A percentile compares a stretch with the other conserved stretches of the same genome.
These are phyloP conservation scores for Miscanthus lutarioriparius DNA, from an alignment of 176 grass and related monocot species.

Conservation along the genomic window DNA sequence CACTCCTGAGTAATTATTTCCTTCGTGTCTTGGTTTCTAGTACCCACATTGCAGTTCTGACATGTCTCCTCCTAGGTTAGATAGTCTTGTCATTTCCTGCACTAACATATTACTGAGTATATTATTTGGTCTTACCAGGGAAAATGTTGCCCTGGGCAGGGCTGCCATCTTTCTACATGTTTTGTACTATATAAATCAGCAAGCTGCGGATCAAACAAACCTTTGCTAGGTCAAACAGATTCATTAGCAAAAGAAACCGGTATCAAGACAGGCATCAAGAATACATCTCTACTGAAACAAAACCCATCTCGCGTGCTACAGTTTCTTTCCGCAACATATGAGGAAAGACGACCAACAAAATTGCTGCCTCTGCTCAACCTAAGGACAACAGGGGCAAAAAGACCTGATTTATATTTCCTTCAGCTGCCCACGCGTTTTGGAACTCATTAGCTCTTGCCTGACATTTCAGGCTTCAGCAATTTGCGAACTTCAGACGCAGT, in stretches of 20 bases:
- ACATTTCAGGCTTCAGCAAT: constrained; percentile 61
- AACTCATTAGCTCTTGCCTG: constrained; percentile 35
- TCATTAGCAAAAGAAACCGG: background rate
- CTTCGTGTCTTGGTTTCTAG: background rate
- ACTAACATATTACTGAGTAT: background rate
- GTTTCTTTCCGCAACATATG: constrained; percentile 6
- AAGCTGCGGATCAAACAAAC: background rate
- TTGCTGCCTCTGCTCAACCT: constrained; percentile 28
- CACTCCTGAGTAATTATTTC: background rate
- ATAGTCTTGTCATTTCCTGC: background rate
- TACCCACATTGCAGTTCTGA: background rate
- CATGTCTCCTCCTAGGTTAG: background rate
- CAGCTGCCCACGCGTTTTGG: background rate
- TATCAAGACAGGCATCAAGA: background rate
- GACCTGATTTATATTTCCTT: constrained; percentile 1
- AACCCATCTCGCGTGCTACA: background rate
- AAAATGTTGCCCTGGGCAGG: too few species aligned
- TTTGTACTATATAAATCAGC: background rate
- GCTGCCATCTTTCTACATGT: background rate
- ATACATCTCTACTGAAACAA: background rate
- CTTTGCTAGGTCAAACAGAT: background rate
- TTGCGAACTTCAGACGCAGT: constrained; percentile 63
- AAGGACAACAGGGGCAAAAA: constrained; percentile 21
- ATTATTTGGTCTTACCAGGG: background rate
- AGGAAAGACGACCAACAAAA: constrained; percentile 29